These are phyloP conservation scores for Trifolium pratense DNA, from an alignment of 306 rosid genomes.

Conservation along the genomic window DNA sequence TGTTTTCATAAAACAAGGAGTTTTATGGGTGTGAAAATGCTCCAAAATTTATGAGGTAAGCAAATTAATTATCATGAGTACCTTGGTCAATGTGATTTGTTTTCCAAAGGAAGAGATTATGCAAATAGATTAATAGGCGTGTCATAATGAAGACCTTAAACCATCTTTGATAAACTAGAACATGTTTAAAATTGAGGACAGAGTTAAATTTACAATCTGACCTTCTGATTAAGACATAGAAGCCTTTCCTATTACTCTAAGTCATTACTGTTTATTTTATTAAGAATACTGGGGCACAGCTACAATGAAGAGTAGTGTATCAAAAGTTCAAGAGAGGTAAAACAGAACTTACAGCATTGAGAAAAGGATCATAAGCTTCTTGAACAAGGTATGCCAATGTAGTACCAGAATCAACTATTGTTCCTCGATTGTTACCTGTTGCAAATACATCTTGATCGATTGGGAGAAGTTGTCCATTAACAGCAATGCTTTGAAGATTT, in stretches of 20 bases:
- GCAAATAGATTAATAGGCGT: neutral
- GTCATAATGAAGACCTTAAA: conserved; percentile 20
- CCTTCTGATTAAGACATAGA: conserved; percentile 30
- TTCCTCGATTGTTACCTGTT: conserved; percentile 77
- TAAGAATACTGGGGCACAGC: neutral
- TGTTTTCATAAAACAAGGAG: conserved; percentile 7
- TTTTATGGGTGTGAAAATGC: conserved; percentile 4
- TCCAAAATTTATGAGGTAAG: neutral
- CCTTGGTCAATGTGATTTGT: conserved; percentile 12
- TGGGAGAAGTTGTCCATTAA: conserved; percentile 74
- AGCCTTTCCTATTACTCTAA: neutral
- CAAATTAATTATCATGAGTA: neutral
- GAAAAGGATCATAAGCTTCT: conserved; percentile 93
- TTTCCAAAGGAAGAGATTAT: neutral
- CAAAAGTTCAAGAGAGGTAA: conserved; percentile 16
- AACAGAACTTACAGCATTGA: conserved; percentile 73
- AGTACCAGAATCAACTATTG: conserved; percentile 93
- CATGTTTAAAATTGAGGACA: conserved; percentile 19
- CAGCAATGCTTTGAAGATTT: conserved; percentile 84
- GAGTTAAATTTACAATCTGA: conserved; percentile 18
- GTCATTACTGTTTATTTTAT: conserved; percentile 1
- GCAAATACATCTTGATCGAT: conserved; percentile 79
- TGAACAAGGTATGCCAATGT: conserved; percentile 87
- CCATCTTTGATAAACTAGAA: neutral
- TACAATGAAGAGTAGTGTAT: conserved; percentile 3